A percentile compares a stretch with the other conserved stretches of the same genome.
phyloP scores from a whole-genome alignment of 2,329 filamentous ascomycete species.

The Aspergillus fructus region DNA sequence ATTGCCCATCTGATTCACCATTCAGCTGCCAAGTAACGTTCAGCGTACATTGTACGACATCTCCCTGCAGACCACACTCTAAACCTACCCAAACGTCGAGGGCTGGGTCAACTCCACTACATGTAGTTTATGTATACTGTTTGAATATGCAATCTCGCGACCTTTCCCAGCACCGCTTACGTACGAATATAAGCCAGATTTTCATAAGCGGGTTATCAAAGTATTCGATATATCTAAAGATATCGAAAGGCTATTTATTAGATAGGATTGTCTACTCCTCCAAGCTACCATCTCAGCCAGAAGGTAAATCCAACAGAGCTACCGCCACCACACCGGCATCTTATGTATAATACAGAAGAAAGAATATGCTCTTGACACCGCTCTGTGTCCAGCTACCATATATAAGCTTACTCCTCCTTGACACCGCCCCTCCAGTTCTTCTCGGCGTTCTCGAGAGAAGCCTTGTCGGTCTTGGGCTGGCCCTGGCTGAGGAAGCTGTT shows the following conservation, averaged over 20 bases:
- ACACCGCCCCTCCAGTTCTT: constrained; percentile 51
- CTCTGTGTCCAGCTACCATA: neutral
- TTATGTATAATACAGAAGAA: constrained; percentile 20
- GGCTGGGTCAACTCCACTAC: too few relatives aligned
- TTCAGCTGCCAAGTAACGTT: neutral
- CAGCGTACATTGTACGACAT: neutral
- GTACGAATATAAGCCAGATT: neutral
- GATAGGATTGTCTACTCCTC: neutral
- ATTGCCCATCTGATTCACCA: neutral
- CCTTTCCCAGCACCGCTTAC: too few relatives aligned
- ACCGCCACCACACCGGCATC: constrained; percentile 5
- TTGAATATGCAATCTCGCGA: neutral
- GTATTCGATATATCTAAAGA: neutral
- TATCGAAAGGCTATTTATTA: neutral
- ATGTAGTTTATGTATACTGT: neutral
- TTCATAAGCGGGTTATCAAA: neutral
- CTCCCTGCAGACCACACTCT: neutral
- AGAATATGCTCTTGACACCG: constrained; percentile 3
- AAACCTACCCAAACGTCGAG: neutral
- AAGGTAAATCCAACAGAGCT: constrained; percentile 3
- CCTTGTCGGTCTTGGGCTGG: constrained; percentile 86
- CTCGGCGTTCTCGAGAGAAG: constrained; percentile 58
- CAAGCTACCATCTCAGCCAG: constrained; percentile 1
- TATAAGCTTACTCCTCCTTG: constrained; percentile 47
- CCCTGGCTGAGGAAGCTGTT: constrained; percentile 74